Percentiles rank a stretch among this genome's conserved stretches.
These are phyloP conservation scores for Uronychia setigera DNA, from an alignment of 73 alveolate genomes.

Conservation along the genomic window DNA sequence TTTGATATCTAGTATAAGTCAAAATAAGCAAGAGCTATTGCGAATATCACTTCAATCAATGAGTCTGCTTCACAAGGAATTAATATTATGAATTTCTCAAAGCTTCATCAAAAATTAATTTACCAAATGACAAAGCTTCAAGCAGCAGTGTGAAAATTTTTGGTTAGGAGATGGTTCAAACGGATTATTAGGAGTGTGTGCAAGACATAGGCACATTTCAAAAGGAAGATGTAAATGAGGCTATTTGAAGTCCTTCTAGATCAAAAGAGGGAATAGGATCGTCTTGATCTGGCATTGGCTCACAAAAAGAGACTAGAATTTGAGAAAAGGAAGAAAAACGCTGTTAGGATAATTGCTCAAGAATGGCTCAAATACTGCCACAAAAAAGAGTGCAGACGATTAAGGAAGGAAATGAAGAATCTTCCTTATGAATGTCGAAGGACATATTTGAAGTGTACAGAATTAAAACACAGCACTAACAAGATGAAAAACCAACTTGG, in stretches of 20 bases:
- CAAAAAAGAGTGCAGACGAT: too few relatives aligned
- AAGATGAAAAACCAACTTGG: too few relatives aligned
- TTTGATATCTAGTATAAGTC: background rate
- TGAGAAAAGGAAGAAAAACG: constrained; percentile 1
- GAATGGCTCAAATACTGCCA: too few relatives aligned
- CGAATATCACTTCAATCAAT: background rate
- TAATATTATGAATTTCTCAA: too few relatives aligned
- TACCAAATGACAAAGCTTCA: background rate
- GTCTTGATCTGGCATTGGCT: background rate
- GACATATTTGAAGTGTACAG: too few relatives aligned
- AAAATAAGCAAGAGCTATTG: background rate
- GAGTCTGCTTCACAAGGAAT: background rate
- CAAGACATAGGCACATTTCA: background rate
- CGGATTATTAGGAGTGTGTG: background rate
- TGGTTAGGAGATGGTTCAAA: background rate
- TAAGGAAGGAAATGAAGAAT: too few relatives aligned
- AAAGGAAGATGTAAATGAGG: background rate
- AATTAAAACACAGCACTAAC: too few relatives aligned
- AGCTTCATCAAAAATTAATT: too few relatives aligned
- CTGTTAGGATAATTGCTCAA: background rate
- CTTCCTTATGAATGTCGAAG: too few relatives aligned
- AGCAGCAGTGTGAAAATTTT: background rate
- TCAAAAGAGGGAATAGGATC: background rate
- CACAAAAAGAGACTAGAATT: background rate
- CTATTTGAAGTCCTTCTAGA: background rate